Conservation (phyloP, 2,329 filamentous ascomycete genomes). For the Apiospora hydei region DNA sequence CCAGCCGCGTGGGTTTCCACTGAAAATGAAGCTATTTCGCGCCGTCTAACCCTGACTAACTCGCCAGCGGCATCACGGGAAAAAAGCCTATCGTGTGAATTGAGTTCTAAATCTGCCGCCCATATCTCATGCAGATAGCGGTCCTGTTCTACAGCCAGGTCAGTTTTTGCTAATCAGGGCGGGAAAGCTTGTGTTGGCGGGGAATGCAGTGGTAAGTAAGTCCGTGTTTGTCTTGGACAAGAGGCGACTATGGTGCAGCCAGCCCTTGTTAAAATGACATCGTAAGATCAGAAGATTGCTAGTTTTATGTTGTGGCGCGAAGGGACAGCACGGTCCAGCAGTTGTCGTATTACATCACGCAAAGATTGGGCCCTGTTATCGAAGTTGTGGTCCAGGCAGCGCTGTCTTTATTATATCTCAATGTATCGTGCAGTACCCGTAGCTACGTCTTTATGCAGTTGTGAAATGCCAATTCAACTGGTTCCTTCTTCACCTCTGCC, state of each 20-base stretch:
- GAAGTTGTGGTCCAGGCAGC: background rate
- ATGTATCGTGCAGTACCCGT: background rate
- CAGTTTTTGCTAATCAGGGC: background rate
- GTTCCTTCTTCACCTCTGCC: background rate
- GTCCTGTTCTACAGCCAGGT: background rate
- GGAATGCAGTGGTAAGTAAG: background rate
- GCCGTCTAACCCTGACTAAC: background rate
- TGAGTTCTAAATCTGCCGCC: background rate
- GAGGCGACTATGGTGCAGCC: background rate
- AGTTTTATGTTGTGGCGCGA: background rate
- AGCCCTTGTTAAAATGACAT: conserved; percentile 1
- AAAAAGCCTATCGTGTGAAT: background rate
- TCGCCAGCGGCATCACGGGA: background rate
- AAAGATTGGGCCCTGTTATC: background rate
- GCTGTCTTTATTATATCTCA: background rate
- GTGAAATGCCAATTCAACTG: background rate
- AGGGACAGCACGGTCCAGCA: conserved; percentile 2
- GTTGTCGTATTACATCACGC: background rate
- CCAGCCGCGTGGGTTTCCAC: background rate
- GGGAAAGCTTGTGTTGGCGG: background rate
- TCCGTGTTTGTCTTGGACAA: background rate
- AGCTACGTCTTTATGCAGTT: background rate
- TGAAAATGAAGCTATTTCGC: background rate
- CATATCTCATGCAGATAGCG: background rate
- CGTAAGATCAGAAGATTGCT: conserved; percentile 14